Evolutionary conservation across 78 protist species (phyloP).

Genomic region (Dictyostelium purpureum): DNA sequence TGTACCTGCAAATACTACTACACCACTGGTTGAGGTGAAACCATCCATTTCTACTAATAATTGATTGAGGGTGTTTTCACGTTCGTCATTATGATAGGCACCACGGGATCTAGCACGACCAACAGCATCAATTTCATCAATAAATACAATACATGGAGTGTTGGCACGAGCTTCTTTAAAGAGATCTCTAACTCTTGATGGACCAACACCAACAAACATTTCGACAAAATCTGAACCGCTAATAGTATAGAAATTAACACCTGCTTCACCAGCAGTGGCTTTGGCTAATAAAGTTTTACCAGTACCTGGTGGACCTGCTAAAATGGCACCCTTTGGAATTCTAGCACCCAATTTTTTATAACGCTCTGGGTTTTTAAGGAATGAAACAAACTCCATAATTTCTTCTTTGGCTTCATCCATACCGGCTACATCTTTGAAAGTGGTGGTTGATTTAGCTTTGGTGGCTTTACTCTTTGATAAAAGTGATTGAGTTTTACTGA

Average conservation of each 20-base stretch:
- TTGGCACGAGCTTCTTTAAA: conserved; percentile 77
- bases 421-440: conserved; percentile 92
- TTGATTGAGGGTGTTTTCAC: conserved; percentile 97
- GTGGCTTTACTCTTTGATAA: neutral
- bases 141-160: conserved; percentile 92
- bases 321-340: conserved; percentile 90
- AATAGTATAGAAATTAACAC: conserved; percentile 90
- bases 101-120: conserved; percentile 83
- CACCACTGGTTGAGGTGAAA: conserved; percentile 73
- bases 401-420: conserved; percentile 93
- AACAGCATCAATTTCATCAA: conserved; percentile 96
- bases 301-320: conserved; percentile 97
- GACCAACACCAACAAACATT: conserved; percentile 97
- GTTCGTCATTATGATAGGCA: conserved; percentile 77
- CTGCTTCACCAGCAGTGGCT: conserved; percentile 87
- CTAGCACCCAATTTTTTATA: conserved; percentile 90
- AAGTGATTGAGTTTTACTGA: neutral
- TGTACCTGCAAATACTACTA: conserved; percentile 97
- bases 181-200: conserved; percentile 87
- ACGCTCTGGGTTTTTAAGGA: conserved; percentile 88
- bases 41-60: conserved; percentile 98
- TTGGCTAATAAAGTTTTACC: conserved; percentile 86
- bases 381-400: conserved; percentile 93
- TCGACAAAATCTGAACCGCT: conserved; percentile 95
- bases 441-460: conserved; percentile 38